Percentiles rank a stretch among this genome's conserved stretches.
Evolutionary conservation across 805 yeast genomes (phyloP).

Genomic region (Wickerhamiella kazuoi): DNA sequence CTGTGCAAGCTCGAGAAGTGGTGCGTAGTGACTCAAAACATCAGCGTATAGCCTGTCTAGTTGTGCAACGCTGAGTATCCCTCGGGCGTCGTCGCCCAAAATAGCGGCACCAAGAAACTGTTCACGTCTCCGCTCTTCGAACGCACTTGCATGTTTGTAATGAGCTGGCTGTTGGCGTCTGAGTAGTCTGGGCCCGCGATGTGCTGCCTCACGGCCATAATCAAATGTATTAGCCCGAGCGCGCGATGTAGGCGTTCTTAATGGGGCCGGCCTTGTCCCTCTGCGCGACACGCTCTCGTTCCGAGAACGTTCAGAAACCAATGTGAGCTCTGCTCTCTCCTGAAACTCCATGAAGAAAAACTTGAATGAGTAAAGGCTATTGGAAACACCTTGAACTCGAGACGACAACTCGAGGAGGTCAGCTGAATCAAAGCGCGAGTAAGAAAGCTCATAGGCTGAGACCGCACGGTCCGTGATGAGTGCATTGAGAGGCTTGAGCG

Average conservation of each 20-base stretch:
- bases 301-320: conserved; percentile 1
- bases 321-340: not conserved
- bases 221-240: not conserved
- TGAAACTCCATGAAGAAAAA: conserved; percentile 3
- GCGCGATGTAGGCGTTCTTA: not conserved
- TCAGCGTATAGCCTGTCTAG: conserved; percentile 6
- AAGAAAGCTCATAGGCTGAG: conserved; percentile 2
- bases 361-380: conserved; percentile 1
- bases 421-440: conserved; percentile 3
- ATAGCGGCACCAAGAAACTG: conserved; percentile 1
- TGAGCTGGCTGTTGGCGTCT: not conserved
- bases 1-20: conserved; percentile 6
- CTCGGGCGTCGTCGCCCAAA: not conserved
- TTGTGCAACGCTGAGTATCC: not conserved
- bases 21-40: conserved; percentile 6
- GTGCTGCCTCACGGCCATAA: not conserved
- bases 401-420: conserved; percentile 3
- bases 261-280: too few species aligned
- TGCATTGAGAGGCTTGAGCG: not conserved
- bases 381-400: conserved; percentile 1
- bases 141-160: conserved; percentile 2
- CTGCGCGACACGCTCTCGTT: not conserved
- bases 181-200: not conserved
- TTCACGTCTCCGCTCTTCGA: conserved; percentile 2
- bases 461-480: conserved; percentile 1